Percentiles rank a stretch among this genome's conserved stretches.
Evolutionary conservation across 2,329 filamentous ascomycete genomes (phyloP).

Genomic region (Xylariaceae sp.): DNA sequence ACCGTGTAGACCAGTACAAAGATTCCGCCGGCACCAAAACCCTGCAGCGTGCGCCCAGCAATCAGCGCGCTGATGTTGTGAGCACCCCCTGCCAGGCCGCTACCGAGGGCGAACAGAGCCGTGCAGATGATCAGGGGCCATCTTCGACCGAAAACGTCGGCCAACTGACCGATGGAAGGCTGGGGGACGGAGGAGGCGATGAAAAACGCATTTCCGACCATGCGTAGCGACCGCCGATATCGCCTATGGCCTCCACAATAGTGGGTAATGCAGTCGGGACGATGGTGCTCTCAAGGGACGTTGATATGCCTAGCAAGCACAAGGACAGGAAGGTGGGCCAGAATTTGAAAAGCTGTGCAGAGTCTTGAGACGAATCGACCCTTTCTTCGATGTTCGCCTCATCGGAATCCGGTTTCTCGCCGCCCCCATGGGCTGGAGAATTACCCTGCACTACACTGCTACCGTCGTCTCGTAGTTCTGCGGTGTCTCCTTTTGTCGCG

Average conservation of each 20-base stretch:
- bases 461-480: too few species aligned
- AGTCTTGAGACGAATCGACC: too few species aligned
- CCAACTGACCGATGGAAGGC: constrained; percentile 38
- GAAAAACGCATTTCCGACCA: constrained; percentile 4
- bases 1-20: constrained; percentile 9
- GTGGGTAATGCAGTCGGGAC: neutral
- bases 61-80: constrained; percentile 36
- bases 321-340: too few species aligned
- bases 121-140: constrained; percentile 31
- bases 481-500: too few species aligned
- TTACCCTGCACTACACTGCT: too few species aligned
- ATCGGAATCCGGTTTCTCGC: too few species aligned
- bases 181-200: constrained; percentile 33
- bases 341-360: too few species aligned
- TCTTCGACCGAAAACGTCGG: constrained; percentile 41
- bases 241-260: neutral
- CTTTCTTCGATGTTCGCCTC: too few species aligned
- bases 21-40: constrained; percentile 26
- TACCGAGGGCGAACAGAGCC: constrained; percentile 37
- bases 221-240: neutral
- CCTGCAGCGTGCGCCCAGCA: constrained; percentile 34
- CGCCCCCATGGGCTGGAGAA: too few species aligned
- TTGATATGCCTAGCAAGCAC: too few species aligned
- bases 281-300: too few species aligned
- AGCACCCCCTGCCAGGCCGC: constrained; percentile 37